phyloP scores from a whole-genome alignment of 331 rosid genomes.

The Phaseolus coccineus region DNA sequence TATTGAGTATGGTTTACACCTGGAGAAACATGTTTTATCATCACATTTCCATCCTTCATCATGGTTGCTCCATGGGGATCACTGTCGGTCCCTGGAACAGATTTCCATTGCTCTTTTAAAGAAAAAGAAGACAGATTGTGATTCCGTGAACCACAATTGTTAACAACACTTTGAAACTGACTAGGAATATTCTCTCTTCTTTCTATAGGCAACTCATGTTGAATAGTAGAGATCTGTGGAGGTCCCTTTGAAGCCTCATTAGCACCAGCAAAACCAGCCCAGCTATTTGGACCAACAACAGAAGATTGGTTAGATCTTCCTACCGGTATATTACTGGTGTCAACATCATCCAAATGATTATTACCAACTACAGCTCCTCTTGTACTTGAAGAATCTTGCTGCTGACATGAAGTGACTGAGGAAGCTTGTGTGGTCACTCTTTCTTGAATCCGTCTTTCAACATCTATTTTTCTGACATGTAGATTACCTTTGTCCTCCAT shows the following conservation, averaged over 20 bases:
- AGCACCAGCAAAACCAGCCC: constrained; percentile 70
- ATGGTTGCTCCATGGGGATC: constrained; percentile 57
- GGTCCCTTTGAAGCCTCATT: constrained; percentile 70
- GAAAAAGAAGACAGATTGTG: constrained; percentile 62
- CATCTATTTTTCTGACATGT: constrained; percentile 58
- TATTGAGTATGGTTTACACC: constrained; percentile 59
- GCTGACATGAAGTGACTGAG: constrained; percentile 55
- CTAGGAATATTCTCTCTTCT: constrained; percentile 64
- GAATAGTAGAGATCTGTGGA: constrained; percentile 61
- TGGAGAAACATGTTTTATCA: constrained; percentile 63
- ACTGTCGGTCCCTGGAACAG: constrained; percentile 64
- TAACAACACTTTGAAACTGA: constrained; percentile 64
- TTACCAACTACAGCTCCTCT: constrained; percentile 60
- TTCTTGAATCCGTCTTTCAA: constrained; percentile 70
- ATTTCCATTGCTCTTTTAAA: constrained; percentile 82
- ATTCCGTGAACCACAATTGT: constrained; percentile 56
- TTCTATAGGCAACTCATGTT: constrained; percentile 67
- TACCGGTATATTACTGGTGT: constrained; percentile 61
- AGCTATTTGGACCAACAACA: constrained; percentile 59
- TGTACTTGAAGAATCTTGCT: constrained; percentile 61
- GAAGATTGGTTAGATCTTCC: constrained; percentile 72
- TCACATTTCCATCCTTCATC: constrained; percentile 61
- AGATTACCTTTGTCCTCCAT: constrained; percentile 63
- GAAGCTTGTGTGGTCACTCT: constrained; percentile 57
- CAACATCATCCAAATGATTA: constrained; percentile 66